Base-by-base conservation (phyloP, 2,329 filamentous ascomycete genomes). In the Talaromyces sp. region DNA sequence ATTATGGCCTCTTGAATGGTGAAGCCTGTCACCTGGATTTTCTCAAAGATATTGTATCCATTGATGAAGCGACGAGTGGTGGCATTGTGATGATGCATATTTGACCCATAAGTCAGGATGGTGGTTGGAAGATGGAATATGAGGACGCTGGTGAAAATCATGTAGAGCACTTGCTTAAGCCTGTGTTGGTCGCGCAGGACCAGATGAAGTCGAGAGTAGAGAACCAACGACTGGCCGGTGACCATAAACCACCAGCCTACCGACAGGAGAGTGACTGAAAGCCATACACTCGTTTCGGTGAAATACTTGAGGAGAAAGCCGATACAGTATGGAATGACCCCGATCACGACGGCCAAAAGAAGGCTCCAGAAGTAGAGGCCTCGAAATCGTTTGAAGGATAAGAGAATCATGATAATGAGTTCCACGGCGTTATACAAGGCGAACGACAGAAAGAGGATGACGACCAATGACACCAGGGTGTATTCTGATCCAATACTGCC, bases 151-250 rank as follows among this genome's bases (percentile, higher is more conserved):
- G 77, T 66, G 43, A 85, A 77, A 61, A 88, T 87, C 80, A 88
- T 85, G 57, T 68, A 76, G 0, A 86, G 73, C 0, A 85, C 79
- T 11, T 76, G 74, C 4, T 76, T 77, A 0, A 87, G 74, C 3
- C 80, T 69, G 2, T 70, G 70, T 7, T 77, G 74, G 48, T 84
- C 81, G 17, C 79, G 79, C 3, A 85, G 72, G 11, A 88, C 77
- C 1, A 88, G 75, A 66, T 87, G 84, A 0, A 88, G 77, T 7
- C 85, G 79, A 0, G 84, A 87, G 74, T 84, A 88, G 1, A 88
- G 74, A 1, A 88, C 85, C 12, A 87, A 65, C 0, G 81, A 81
- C 68, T 87, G 83, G 0, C 85, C 85, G 1, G 84, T 85, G 0
- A 88, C 80, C 83, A 87, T 86, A 2, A 74, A 66, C 69, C 81